Evolutionary conservation across 805 yeast species (phyloP).

Genomic region (Kazachstania africana): DNA sequence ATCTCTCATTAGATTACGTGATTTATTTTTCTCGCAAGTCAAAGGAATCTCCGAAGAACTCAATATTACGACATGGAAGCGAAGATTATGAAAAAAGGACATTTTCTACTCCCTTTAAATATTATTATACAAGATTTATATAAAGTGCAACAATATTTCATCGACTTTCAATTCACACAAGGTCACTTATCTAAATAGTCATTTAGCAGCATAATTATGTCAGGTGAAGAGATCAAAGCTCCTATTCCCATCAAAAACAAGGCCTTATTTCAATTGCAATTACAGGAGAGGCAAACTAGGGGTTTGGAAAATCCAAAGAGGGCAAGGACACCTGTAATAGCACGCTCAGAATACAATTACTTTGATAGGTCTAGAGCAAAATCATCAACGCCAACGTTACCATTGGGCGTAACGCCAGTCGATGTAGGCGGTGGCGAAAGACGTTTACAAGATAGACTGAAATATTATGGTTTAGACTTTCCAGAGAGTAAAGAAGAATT

Average conservation of each 20-base stretch:
- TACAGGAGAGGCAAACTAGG: slow-evolving; percentile 1
- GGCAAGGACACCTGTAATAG: slow-evolving; percentile 7
- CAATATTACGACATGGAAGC: too few species aligned
- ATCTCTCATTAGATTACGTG: too few species aligned
- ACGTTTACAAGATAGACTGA: too few species aligned
- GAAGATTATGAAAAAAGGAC: too few species aligned
- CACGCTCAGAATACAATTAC: slow-evolving; percentile 2
- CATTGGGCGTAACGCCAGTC: slow-evolving; percentile 14
- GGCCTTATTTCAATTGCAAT: slow-evolving; percentile 8
- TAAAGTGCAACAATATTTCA: too few species aligned
- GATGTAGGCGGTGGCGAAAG: slow-evolving; percentile 13
- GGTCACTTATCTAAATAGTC: too few species aligned
- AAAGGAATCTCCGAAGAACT: too few species aligned
- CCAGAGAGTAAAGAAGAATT: slow-evolving; percentile 28
- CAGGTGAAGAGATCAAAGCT: slow-evolving; percentile 10
- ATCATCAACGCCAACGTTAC: slow-evolving; percentile 17
- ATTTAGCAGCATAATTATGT: slow-evolving; percentile 4
- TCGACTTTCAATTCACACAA: too few species aligned
- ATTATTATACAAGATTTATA: too few species aligned
- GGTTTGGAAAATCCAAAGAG: slow-evolving; percentile 7
- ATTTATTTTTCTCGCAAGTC: too few species aligned
- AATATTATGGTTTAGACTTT: slow-evolving; percentile 39
- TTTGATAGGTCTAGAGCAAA: slow-evolving; percentile 5
- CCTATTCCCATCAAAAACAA: slow-evolving; percentile 20
- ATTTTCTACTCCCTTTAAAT: too few species aligned